A percentile compares a stretch with the other conserved stretches of the same genome.
phyloP scores from a whole-genome alignment of 176 grass and related monocot genomes.

The Phyllostachys edulis region DNA sequence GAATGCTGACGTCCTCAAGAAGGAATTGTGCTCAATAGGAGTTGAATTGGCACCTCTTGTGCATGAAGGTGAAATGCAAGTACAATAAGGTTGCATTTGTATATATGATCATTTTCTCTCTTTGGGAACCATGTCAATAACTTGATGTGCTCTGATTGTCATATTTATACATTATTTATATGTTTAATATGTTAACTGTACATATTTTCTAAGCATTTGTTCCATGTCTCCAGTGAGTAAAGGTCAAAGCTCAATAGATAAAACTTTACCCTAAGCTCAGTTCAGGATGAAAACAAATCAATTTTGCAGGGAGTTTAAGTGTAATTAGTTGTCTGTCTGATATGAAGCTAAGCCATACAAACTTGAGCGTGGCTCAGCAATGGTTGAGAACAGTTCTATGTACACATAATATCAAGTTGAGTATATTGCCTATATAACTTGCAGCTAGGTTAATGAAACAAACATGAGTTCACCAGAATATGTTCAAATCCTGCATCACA shows the following conservation, averaged over 20 bases:
- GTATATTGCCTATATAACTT: neutral
- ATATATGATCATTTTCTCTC: neutral
- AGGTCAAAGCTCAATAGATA: neutral
- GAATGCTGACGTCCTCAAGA: constrained; percentile 55
- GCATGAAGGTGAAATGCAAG: constrained; percentile 29
- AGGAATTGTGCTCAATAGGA: constrained; percentile 69
- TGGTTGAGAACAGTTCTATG: neutral
- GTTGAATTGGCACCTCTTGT: constrained; percentile 53
- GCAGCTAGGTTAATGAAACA: neutral
- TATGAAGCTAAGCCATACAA: neutral
- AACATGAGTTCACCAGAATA: neutral
- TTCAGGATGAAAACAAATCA: constrained; percentile 17
- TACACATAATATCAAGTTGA: neutral
- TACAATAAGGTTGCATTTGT: constrained; percentile 27
- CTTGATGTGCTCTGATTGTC: neutral
- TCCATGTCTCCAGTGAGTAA: neutral
- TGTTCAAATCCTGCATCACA: neutral
- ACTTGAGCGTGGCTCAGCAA: neutral
- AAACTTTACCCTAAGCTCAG: neutral
- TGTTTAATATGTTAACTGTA: neutral
- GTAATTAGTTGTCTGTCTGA: neutral
- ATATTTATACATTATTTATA: neutral
- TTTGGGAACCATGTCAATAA: constrained; percentile 29
- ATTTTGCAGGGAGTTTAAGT: neutral
- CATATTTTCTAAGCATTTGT: neutral